Conservation (phyloP, 495 filamentous ascomycete genomes). For the Penicillium paradoxum region DNA sequence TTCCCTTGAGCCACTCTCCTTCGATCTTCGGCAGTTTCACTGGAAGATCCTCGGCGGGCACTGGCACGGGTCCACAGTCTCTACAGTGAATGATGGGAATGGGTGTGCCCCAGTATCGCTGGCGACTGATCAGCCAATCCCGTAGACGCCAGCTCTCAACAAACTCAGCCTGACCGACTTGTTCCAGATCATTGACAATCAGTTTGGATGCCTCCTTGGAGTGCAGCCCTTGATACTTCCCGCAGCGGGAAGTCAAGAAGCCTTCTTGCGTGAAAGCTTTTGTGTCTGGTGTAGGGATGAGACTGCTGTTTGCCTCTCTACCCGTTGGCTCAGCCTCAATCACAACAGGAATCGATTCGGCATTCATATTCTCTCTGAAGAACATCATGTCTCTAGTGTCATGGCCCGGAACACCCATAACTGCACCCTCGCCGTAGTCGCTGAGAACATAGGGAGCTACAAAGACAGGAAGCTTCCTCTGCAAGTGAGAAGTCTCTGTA, state of each 20-base stretch:
- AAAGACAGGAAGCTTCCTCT: constrained; percentile 63
- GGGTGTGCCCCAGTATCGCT: constrained; percentile 86
- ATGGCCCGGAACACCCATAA: constrained; percentile 90
- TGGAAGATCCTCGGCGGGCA: constrained; percentile 69
- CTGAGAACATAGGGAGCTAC: constrained; percentile 81
- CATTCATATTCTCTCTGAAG: constrained; percentile 64
- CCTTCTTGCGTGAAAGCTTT: constrained; percentile 45
- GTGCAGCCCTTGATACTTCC: constrained; percentile 46
- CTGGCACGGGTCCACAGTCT: constrained; percentile 72
- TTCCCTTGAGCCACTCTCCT: constrained; percentile 60
- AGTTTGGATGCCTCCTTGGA: constrained; percentile 59
- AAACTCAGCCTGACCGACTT: constrained; percentile 47
- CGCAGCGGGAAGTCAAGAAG: constrained; percentile 38
- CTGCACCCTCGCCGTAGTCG: constrained; percentile 81
- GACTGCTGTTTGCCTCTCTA: constrained; percentile 33
- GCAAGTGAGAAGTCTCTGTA: constrained; percentile 43
- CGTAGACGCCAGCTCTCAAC: constrained; percentile 70
- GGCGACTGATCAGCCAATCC: constrained; percentile 85
- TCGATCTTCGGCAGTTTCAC: constrained; percentile 69
- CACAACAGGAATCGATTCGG: constrained; percentile 46
- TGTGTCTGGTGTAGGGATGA: constrained; percentile 32
- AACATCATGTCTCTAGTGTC: constrained; percentile 73
- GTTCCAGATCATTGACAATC: constrained; percentile 54
- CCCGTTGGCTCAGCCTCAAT: constrained; percentile 35
- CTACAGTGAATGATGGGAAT: constrained; percentile 85